Base-by-base conservation (phyloP, 257 asterid genomes). In the Nicotiana undulata region DNA sequence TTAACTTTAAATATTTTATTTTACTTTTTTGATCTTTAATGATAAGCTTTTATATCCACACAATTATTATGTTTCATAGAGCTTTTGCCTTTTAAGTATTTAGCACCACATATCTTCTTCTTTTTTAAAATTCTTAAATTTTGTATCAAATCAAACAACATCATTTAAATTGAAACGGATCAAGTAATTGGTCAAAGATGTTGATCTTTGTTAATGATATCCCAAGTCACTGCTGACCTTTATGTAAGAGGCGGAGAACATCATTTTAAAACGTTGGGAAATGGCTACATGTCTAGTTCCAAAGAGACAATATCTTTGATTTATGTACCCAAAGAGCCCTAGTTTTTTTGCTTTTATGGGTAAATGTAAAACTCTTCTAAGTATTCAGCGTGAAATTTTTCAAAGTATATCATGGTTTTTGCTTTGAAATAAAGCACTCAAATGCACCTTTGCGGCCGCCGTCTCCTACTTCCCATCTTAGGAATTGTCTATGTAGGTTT, bases 361-460 rank as follows among this genome's bases (percentile, higher is more conserved):
- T 29, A 24, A 74, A 15, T 10, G 46, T 59, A 11, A 9, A 40
- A 37, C 37, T 29, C 65, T 76, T 40, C 2, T 31, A 65, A 53
- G 0, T 20, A 49, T 28, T 10, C 7, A 67, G 59, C 56, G 79
- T 70, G 79, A 77, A 51, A 28, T 58, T 59, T 68, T 22, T 12
- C 66, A 49, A 56, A 12, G 52, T 49, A 55, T 51, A 68, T 49
- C 68, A 78, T 55, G 56, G 28, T 40, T 77, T 79, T 76, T 53
- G 60, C 8, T 55, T 76, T 58, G 26, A n/a, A 13, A n/a, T 12
- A 28, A 55, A 12, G 76, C 32, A 29, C 80, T 52, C 63, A 63
- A 79, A 83, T 75, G 81, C 65, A 53, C 74, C 81, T 74, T 75
- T 80, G 84, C 86, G 79, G 79, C 84, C 79, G 84, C 81, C 79